Conservation (phyloP, 805 yeast genomes). For the Candida boidinii region DNA sequence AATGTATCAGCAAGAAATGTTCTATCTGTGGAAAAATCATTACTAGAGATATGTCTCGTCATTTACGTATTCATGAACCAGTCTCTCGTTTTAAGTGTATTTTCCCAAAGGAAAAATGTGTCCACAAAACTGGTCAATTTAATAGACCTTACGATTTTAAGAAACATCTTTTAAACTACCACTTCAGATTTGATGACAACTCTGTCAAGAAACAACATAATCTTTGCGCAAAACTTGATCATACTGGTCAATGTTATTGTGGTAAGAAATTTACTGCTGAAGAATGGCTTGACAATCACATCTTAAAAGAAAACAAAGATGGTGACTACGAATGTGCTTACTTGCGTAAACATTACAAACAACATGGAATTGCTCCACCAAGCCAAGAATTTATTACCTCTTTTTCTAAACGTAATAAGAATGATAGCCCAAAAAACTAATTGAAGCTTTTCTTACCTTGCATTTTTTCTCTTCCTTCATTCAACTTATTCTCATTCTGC, state of each 20-base stretch:
- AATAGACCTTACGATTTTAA: conserved; percentile 64
- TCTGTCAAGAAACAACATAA: conserved; percentile 36
- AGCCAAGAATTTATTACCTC: conserved; percentile 9
- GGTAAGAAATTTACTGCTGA: conserved; percentile 38
- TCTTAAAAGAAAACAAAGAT: conserved; percentile 28
- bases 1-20: conserved; percentile 25
- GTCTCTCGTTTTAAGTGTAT: conserved; percentile 50
- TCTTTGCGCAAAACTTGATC: conserved; percentile 41
- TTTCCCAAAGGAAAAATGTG: conserved; percentile 45
- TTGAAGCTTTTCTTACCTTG: too few relatives aligned
- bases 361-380: conserved; percentile 10
- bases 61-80: conserved; percentile 51
- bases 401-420: too few relatives aligned
- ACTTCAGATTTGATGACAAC: conserved; percentile 45
- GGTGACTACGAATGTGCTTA: conserved; percentile 9
- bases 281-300: conserved; percentile 50
- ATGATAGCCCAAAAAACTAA: too few relatives aligned
- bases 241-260: conserved; percentile 47
- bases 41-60: conserved; percentile 54
- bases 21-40: conserved; percentile 44
- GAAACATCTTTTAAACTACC: conserved; percentile 54
- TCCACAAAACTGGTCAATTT: conserved; percentile 53
- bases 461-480: too few relatives aligned
- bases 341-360: conserved; percentile 8
- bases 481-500: too few relatives aligned